A percentile compares a stretch with the other conserved stretches of the same genome.
Conservation (phyloP, 495 filamentous ascomycete genomes). For the Trichoderma gamsii region DNA sequence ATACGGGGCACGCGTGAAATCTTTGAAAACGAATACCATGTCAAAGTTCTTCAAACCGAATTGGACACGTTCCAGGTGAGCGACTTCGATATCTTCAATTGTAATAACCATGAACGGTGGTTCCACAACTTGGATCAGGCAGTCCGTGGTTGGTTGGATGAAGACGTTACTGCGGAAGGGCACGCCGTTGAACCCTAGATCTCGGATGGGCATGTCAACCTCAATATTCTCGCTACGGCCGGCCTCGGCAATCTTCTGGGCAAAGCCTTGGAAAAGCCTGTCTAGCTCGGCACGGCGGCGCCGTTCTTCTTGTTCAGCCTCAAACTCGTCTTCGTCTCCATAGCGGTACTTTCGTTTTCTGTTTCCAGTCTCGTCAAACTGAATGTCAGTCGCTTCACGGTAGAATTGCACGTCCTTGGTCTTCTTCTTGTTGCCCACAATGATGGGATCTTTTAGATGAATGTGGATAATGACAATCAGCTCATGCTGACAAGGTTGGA, state of each 20-base stretch:
- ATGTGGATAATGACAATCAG: conserved; percentile 97
- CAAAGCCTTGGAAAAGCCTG: conserved; percentile 90
- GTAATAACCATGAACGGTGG: conserved; percentile 94
- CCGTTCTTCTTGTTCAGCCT: conserved; percentile 95
- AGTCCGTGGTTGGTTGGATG: conserved; percentile 94
- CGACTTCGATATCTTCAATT: conserved; percentile 90
- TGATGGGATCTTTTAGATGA: conserved; percentile 94
- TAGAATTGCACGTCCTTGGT: conserved; percentile 99
- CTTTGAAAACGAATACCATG: conserved; percentile 94
- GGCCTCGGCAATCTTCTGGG: conserved; percentile 94
- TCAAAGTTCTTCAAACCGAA: conserved; percentile 99
- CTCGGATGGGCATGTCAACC: conserved; percentile 93
- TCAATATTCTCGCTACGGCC: conserved; percentile 76
- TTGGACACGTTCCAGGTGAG: conserved; percentile 93
- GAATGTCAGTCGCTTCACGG: conserved; percentile 94
- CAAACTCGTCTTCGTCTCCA: conserved; percentile 98
- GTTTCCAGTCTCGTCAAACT: conserved; percentile 98
- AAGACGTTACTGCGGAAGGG: conserved; percentile 91
- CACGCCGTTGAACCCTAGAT: conserved; percentile 94
- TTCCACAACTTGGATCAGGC: conserved; percentile 95
- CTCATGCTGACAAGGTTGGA: conserved; percentile 93
- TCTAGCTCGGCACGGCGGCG: conserved; percentile 85
- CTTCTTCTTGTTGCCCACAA: conserved; percentile 95
- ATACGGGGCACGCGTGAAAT: conserved; percentile 77
- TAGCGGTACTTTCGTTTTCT: conserved; percentile 97